A percentile compares a stretch with the other conserved stretches of the same genome.
phyloP scores from a whole-genome alignment of 75 land plant genomes.

The Pinus taeda region DNA sequence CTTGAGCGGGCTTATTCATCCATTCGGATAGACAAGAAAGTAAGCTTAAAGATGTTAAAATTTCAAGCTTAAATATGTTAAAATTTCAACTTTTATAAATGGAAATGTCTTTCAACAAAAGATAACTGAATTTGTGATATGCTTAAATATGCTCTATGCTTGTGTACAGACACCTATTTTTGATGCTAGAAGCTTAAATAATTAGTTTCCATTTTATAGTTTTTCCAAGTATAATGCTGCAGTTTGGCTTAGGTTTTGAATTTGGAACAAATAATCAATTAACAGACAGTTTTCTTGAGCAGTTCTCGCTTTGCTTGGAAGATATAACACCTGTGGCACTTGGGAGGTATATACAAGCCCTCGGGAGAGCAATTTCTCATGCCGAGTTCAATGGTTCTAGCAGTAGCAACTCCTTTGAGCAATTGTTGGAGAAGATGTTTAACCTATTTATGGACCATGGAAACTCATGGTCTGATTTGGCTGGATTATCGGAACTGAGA shows the following conservation, averaged over 20 bases:
- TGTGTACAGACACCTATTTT: background rate
- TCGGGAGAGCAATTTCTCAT: constrained; percentile 56
- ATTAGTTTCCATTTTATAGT: constrained; percentile 4
- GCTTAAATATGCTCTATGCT: too few relatives aligned
- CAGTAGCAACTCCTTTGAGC: constrained; percentile 38
- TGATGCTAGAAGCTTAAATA: background rate
- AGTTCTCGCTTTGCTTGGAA: constrained; percentile 93
- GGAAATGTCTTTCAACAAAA: too few relatives aligned
- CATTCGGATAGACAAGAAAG: constrained; percentile 86
- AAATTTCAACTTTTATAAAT: too few relatives aligned
- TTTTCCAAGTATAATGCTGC: background rate
- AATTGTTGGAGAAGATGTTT: constrained; percentile 81
- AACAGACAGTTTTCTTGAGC: constrained; percentile 17
- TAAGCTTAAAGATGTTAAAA: constrained; percentile 23
- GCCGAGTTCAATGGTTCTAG: constrained; percentile 25
- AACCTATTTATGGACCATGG: constrained; percentile 88
- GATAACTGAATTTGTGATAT: too few relatives aligned
- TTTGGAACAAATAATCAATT: background rate
- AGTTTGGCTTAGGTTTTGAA: constrained; percentile 10
- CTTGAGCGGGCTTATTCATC: constrained; percentile 89
- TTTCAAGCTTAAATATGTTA: background rate
- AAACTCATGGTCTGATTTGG: constrained; percentile 72
- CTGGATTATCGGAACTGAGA: constrained; percentile 66
- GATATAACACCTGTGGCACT: constrained; percentile 90
- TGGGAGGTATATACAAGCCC: constrained; percentile 69